Conservation (phyloP, 495 filamentous ascomycete species). For the Aeminium ludgeri region DNA sequence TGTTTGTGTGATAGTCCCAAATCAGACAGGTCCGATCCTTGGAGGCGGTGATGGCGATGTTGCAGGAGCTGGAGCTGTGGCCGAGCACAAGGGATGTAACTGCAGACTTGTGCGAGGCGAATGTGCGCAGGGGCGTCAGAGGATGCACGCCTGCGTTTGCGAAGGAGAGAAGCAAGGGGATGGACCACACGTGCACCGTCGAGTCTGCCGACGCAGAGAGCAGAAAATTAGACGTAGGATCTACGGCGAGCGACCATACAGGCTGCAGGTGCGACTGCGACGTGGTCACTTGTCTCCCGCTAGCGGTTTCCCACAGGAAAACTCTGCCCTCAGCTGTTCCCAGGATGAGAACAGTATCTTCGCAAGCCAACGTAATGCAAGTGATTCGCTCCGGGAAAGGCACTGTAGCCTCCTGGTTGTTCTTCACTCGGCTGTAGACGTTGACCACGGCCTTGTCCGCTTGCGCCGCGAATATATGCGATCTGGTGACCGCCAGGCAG, state of each 20-base stretch:
- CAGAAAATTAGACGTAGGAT: constrained; percentile 58
- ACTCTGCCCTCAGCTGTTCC: constrained; percentile 78
- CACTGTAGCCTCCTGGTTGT: constrained; percentile 70
- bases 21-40: constrained; percentile 67
- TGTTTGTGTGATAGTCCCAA: constrained; percentile 76
- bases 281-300: constrained; percentile 77
- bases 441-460: constrained; percentile 79
- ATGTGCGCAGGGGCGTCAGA: constrained; percentile 39
- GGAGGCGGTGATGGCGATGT: constrained; percentile 60
- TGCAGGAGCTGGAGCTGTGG: constrained; percentile 48
- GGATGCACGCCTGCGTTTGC: constrained; percentile 24
- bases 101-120: constrained; percentile 64
- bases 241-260: constrained; percentile 57
- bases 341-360: constrained; percentile 49
- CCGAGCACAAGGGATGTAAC: constrained; percentile 55
- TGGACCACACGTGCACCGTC: constrained; percentile 76
- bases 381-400: constrained; percentile 74
- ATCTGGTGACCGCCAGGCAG: constrained; percentile 61
- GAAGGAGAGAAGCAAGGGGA: constrained; percentile 55
- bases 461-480: constrained; percentile 83
- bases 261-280: constrained; percentile 72
- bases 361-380: constrained; percentile 45
- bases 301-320: constrained; percentile 84
- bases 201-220: constrained; percentile 81
- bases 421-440: constrained; percentile 68